Percentiles rank a stretch among this genome's conserved stretches.
phyloP scores from a whole-genome alignment of 73 alveolate species.

The Uronychia binucleata region DNA sequence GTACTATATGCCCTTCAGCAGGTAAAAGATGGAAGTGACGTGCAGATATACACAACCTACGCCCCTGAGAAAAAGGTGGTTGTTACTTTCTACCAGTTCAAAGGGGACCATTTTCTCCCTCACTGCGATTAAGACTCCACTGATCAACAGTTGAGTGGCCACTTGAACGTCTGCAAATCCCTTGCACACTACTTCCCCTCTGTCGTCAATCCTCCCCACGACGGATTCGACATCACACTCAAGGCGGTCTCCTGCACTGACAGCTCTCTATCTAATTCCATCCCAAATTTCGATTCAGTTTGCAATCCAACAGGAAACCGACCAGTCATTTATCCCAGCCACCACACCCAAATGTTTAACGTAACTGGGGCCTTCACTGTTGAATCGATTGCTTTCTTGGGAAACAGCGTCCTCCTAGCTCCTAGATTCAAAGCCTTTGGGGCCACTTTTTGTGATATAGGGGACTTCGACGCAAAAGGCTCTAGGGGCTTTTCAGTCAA shows the following conservation, averaged over 20 bases:
- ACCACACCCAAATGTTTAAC: not conserved
- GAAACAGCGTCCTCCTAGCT: no score
- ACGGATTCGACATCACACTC: not conserved
- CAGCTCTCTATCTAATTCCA: no score
- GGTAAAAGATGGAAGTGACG: no score
- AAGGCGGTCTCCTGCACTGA: not conserved
- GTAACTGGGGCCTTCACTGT: not conserved
- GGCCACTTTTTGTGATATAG: no score
- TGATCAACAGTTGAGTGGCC: not conserved
- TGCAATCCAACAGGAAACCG: no score
- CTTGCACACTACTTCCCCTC: not conserved
- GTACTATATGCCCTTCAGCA: not conserved
- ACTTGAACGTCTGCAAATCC: not conserved
- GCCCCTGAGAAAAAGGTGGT: not conserved
- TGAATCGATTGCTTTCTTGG: not conserved
- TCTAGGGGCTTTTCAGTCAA: no score
- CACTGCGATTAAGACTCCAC: not conserved
- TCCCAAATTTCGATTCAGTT: no score
- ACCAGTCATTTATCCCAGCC: not conserved
- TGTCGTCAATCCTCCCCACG: not conserved
- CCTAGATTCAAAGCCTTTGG: no score
- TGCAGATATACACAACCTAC: not conserved
- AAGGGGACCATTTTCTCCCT: not conserved
- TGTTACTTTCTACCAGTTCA: not conserved
- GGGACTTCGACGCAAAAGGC: no score